Base-by-base conservation (phyloP, 2,329 filamentous ascomycete genomes). In the Pseudopithomyces chartarum region DNA sequence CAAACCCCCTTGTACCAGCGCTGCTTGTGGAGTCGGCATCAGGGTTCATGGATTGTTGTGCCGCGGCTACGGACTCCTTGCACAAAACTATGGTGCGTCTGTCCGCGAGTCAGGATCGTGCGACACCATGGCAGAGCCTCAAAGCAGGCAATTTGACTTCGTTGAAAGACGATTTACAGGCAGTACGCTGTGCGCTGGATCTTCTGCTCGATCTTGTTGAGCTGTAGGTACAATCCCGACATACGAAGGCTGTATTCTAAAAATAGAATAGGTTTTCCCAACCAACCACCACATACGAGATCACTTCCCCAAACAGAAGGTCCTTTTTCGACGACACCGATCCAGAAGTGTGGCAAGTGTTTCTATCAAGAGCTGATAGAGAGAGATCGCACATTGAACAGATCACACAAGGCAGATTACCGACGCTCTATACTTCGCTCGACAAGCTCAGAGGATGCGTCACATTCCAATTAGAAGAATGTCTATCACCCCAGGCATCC, bases 1-100 rank as follows among this genome's bases (percentile, higher is more conserved):
- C 54, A 19, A 60, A 55, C 17, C 56, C 58, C 2, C 62, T 56
- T 8, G 33, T 73, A 22, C 69, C 69, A 1, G n/a, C 50, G 0
- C 59, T 65, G 8, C 58, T 73, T 17, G 22, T 71, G 26, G 65
- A 71, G 40, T 65, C 71, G 12, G 52, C 67, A 3, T 64, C 64
- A n/a, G 64, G 67, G n/a, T 61, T 72, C 12, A 45, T 74, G 6
- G 69, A 71, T 33, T 71, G 64, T 34, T 71, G 71, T 33, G 66
- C 65, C 26, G 51, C 62, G 19, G 65, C 65, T 22, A 68, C 64
- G 32, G 68, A 71, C 26, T 60, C 61, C 13, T 39, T 72, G 22
- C 70, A 73, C 49, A 72, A 72, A 47, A 46, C 60, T 2, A 68
- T 74, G 32, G 48, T 73, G 15, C 68, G 66, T 52, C 55, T 73